A percentile compares a stretch with the other conserved stretches of the same genome.
Evolutionary conservation across 441 rosid species (phyloP).

Genomic region (Biscutella laevigata): DNA sequence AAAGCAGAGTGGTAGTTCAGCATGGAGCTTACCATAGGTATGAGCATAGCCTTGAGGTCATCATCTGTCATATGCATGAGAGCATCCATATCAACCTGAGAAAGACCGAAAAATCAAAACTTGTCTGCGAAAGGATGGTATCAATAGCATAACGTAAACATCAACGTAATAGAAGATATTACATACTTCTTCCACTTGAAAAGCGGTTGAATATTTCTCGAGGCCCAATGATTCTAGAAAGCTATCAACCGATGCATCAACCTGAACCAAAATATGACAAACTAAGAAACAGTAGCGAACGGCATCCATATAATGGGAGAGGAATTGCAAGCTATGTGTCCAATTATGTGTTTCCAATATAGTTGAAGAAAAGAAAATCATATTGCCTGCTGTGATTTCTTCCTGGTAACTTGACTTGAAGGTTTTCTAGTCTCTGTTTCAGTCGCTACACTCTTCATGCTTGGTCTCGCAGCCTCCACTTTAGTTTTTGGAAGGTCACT

Average conservation of each 20-base stretch:
- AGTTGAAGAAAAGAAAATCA: slow-evolving; percentile 14
- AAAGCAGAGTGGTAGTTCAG: background rate
- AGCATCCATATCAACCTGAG: slow-evolving; percentile 93
- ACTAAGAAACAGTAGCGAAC: slow-evolving; percentile 20
- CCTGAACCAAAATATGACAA: slow-evolving; percentile 41
- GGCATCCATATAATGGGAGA: background rate
- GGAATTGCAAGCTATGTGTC: background rate
- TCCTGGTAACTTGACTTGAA: slow-evolving; percentile 38
- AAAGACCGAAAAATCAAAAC: slow-evolving; percentile 11
- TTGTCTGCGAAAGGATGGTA: slow-evolving; percentile 1
- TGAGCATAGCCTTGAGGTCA: slow-evolving; percentile 81
- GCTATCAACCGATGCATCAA: slow-evolving; percentile 55
- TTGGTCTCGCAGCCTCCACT: slow-evolving; percentile 43
- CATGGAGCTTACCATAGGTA: slow-evolving; percentile 68
- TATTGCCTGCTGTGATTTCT: slow-evolving; percentile 66
- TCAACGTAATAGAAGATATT: background rate
- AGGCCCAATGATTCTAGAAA: slow-evolving; percentile 83
- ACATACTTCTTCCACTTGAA: slow-evolving; percentile 93
- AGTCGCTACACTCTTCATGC: slow-evolving; percentile 50
- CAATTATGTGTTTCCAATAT: background rate
- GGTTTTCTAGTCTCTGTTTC: slow-evolving; percentile 52
- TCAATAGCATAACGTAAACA: slow-evolving; percentile 5
- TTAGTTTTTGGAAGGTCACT: slow-evolving; percentile 52
- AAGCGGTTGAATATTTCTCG: slow-evolving; percentile 78
- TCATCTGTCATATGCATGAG: slow-evolving; percentile 90